A percentile compares a stretch with the other conserved stretches of the same genome.
Conservation (phyloP, 2,329 filamentous ascomycete species). For the Ceratocystis papillata region DNA sequence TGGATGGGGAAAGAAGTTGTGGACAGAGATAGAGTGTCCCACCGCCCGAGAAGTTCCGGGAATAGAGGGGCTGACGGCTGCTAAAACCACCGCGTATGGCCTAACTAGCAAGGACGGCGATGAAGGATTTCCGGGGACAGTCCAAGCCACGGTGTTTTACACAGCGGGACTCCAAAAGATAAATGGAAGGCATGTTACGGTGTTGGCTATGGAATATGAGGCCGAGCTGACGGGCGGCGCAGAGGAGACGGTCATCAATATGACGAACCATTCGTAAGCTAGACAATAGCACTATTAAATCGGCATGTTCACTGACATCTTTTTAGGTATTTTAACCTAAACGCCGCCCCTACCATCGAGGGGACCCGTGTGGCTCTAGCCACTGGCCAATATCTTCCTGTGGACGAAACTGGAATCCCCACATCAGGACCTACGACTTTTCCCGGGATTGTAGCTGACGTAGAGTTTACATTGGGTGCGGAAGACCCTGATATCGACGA, state of each 20-base stretch:
- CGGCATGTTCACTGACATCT: background rate
- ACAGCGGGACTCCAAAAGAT: slow-evolving; percentile 57
- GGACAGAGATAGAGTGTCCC: slow-evolving; percentile 47
- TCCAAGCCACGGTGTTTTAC: slow-evolving; percentile 69
- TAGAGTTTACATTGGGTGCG: slow-evolving; percentile 61
- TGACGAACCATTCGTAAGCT: slow-evolving; percentile 75
- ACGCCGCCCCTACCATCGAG: slow-evolving; percentile 43
- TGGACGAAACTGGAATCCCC: slow-evolving; percentile 65
- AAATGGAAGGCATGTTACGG: slow-evolving; percentile 52
- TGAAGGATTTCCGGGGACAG: slow-evolving; percentile 78
- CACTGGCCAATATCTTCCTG: slow-evolving; percentile 56
- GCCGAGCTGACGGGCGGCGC: slow-evolving; percentile 66
- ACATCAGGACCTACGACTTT: slow-evolving; percentile 54
- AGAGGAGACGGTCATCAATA: slow-evolving; percentile 82
- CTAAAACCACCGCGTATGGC: slow-evolving; percentile 47
- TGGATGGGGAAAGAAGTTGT: slow-evolving; percentile 75
- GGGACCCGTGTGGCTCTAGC: slow-evolving; percentile 57
- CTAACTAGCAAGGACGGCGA: slow-evolving; percentile 64
- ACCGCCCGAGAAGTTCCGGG: slow-evolving; percentile 41
- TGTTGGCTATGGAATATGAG: slow-evolving; percentile 82
- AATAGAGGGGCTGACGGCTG: slow-evolving; percentile 51
- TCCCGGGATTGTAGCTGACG: slow-evolving; percentile 52
- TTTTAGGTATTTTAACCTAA: slow-evolving; percentile 53
- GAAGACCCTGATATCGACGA: slow-evolving; percentile 71
- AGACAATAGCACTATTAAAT: background rate